Evolutionary conservation across 176 grass and related monocot genomes (phyloP).

Genomic region (Raddia guianensis): DNA sequence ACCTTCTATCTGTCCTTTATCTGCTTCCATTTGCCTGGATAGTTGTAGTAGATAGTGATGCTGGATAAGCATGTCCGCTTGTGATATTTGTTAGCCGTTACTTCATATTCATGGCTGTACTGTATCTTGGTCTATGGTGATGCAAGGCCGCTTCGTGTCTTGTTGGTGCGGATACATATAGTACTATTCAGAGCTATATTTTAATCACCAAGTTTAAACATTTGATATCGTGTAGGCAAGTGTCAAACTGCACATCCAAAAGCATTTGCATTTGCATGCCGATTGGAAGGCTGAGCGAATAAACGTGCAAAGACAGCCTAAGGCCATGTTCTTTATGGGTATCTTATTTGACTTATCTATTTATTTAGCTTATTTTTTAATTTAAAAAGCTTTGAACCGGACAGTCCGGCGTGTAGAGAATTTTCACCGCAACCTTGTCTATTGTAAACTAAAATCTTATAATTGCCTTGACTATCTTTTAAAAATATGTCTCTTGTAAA

Average conservation of each 20-base stretch:
- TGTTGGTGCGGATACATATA: not conserved
- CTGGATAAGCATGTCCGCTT: not conserved
- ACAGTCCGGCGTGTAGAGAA: too few relatives aligned
- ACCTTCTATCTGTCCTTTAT: not conserved
- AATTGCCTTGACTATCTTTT: too few relatives aligned
- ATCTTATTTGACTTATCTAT: too few relatives aligned
- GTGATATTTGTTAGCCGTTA: not conserved
- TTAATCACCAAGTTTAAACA: not conserved
- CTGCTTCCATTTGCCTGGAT: not conserved
- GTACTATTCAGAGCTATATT: not conserved
- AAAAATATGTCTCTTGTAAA: too few relatives aligned
- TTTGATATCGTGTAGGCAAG: not conserved
- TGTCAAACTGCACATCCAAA: not conserved
- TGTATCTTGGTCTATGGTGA: constrained; percentile 7
- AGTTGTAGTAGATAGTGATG: not conserved
- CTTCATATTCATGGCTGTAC: not conserved
- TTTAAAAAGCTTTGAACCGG: too few relatives aligned
- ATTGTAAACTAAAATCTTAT: too few relatives aligned
- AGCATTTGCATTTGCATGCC: not conserved
- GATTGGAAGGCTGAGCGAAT: too few relatives aligned
- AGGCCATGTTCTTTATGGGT: too few relatives aligned
- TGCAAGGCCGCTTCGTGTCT: not conserved
- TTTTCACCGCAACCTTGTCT: too few relatives aligned
- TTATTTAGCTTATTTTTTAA: too few relatives aligned
- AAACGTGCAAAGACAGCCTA: too few relatives aligned